A percentile compares a stretch with the other conserved stretches of the same genome.
These are phyloP conservation scores for Gracilaria vermiculophylla DNA, from an alignment of 23 red algal species.

Conservation along the genomic window DNA sequence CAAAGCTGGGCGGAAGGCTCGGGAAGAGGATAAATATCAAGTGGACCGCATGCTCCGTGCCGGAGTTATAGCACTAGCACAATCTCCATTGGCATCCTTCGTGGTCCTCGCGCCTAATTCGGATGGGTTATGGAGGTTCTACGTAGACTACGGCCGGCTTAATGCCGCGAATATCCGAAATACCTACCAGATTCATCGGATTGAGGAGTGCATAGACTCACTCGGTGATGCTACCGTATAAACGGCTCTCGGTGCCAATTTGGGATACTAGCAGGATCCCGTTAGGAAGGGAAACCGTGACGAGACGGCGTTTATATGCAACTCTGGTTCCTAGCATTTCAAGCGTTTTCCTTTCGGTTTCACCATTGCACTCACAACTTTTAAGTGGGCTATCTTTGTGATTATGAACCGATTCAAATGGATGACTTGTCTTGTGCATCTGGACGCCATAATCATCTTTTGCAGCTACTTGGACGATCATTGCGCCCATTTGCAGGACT, in stretches of 20 bases:
- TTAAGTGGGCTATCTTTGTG: not conserved
- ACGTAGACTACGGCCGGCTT: not conserved
- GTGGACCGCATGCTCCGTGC: not conserved
- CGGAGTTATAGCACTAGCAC: not conserved
- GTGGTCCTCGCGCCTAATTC: not conserved
- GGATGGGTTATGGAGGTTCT: too few species aligned
- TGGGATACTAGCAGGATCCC: not conserved
- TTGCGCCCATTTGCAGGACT: not conserved
- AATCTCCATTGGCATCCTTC: not conserved
- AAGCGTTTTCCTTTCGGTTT: not conserved
- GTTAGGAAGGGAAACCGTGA: not conserved
- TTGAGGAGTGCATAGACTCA: conserved; percentile 30
- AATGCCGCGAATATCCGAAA: not conserved
- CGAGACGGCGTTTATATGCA: conserved; percentile 1
- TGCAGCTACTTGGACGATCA: conserved; percentile 13
- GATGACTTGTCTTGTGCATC: not conserved
- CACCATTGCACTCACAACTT: not conserved
- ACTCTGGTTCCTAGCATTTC: conserved; percentile 2
- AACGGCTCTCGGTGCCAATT: not conserved
- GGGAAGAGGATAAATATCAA: not conserved
- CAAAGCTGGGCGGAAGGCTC: not conserved
- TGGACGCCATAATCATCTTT: conserved; percentile 37
- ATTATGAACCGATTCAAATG: not conserved
- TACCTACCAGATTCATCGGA: conserved; percentile 7
- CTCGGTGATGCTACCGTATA: not conserved